Base-by-base conservation (phyloP, 2,329 filamentous ascomycete genomes). In the Trichoderma asperellum region DNA sequence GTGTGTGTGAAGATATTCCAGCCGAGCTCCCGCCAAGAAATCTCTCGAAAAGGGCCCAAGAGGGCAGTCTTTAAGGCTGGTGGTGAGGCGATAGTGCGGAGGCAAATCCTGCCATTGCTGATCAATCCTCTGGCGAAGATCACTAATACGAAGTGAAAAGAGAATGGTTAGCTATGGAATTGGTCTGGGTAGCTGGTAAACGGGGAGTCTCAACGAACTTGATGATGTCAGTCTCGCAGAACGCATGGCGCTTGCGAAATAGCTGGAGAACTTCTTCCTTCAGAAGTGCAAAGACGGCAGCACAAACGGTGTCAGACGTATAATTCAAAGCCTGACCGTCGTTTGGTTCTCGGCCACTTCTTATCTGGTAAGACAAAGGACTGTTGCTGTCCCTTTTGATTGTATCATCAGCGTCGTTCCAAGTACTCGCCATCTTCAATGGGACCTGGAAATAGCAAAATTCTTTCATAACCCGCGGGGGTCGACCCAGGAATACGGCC, bases 391-490 rank as follows among this genome's bases (percentile, higher is more conserved):
- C 47, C 8, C 1, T 16, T 32, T 55, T 58, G 3, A 16, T n/a
- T 10, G 2, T 27, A 32, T 0, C 7, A 0, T 60, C 24, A 6
- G 21, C 2, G 47, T 68, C 37, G 29, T 32, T 43, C 65, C 65
- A 68, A 18, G 40, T 29, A 21, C 47, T 53, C 2, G 32, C 18
- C 35, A 57, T 34, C 32, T 34, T 59, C 29, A 43, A 55, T 2
- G 65, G 65, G 10, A 68, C 40, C 56, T 68, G 65, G 14, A 68
- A 68, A n/a, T 61, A 68, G 47, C 65, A 68, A 21, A 68, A 68
- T 4, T 68, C 65, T 14, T 68, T 68, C 56, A 60, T 68, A 10
- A 68, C 60, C 5, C 65, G 65, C 1, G 65, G 65, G 5, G 65
- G 65, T 0, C 65, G 40, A n/a, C 65, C 65, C 16, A 68, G 43